Conservation (phyloP, 495 filamentous ascomycete species). For the Eremomyces bilateralis region DNA sequence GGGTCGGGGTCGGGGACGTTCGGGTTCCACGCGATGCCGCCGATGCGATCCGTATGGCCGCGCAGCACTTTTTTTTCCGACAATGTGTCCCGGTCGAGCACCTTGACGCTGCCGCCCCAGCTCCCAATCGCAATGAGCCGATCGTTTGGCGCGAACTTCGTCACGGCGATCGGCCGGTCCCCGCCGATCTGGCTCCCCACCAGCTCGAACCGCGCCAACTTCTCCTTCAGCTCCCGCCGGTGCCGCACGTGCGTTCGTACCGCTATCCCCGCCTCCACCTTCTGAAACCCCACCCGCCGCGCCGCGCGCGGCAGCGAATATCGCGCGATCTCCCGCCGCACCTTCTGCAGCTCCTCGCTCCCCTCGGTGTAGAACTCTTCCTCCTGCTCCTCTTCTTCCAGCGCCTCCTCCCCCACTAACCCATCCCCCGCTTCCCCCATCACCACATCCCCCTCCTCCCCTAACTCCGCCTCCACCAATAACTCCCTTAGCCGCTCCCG, state of each 20-base stretch:
- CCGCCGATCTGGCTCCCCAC: constrained; percentile 84
- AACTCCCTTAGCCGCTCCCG: constrained; percentile 73
- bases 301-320: constrained; percentile 74
- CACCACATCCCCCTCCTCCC: constrained; percentile 32
- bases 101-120: constrained; percentile 70
- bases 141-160: constrained; percentile 72
- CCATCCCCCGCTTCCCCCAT: constrained; percentile 27
- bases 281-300: constrained; percentile 50
- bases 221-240: constrained; percentile 71
- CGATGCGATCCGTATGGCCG: constrained; percentile 70
- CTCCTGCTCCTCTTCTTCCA: constrained; percentile 35
- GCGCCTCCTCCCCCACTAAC: constrained; percentile 17
- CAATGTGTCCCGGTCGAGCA: constrained; percentile 65
- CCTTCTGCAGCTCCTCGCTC: constrained; percentile 45
- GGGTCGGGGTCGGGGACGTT: constrained; percentile 49
- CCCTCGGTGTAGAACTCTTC: constrained; percentile 95
- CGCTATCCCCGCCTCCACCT: constrained; percentile 57
- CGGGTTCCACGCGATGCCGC: constrained; percentile 79
- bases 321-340: constrained; percentile 58
- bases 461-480: constrained; percentile 43
- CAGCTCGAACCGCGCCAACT: constrained; percentile 61
- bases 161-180: constrained; percentile 74
- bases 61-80: constrained; percentile 50
- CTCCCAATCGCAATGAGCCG: constrained; percentile 72
- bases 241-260: constrained; percentile 78